Percentiles rank a stretch among this genome's conserved stretches.
These are phyloP conservation scores for Tulasnella sp. DNA, from an alignment of 768 basidiomycete genomes.

Conservation along the genomic window DNA sequence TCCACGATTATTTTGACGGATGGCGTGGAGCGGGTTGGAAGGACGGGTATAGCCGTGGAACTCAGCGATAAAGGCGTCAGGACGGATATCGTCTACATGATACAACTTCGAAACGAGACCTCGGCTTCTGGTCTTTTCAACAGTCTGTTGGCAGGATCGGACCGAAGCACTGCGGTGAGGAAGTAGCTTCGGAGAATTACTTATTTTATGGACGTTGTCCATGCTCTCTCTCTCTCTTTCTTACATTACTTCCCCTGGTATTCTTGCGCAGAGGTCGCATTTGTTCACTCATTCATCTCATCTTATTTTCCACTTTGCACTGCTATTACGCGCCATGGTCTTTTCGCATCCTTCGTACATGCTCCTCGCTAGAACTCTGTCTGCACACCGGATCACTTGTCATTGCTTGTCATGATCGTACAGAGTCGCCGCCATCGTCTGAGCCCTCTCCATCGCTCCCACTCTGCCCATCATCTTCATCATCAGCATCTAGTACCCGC, in stretches of 20 bases:
- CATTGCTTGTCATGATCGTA: neutral
- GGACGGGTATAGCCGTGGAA: conserved; percentile 95
- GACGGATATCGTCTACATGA: conserved; percentile 95
- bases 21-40: conserved; percentile 96
- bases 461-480: conserved; percentile 18
- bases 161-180: conserved; percentile 33
- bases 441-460: conserved; percentile 11
- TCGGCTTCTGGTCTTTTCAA: conserved; percentile 79
- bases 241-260: neutral
- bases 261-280: neutral
- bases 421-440: neutral
- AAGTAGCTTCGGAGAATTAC: too few species aligned
- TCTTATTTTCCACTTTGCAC: neutral
- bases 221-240: neutral
- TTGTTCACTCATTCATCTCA: neutral
- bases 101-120: conserved; percentile 84
- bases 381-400: neutral
- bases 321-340: neutral
- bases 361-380: neutral
- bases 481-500: conserved; percentile 39
- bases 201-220: neutral
- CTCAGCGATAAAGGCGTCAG: conserved; percentile 83
- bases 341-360: neutral
- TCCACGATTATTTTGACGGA: conserved; percentile 94
- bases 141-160: conserved; percentile 77